These are phyloP conservation scores for Yamadazyma epiphylla DNA, from an alignment of 1,139 yeast genomes.

Conservation along the genomic window DNA sequence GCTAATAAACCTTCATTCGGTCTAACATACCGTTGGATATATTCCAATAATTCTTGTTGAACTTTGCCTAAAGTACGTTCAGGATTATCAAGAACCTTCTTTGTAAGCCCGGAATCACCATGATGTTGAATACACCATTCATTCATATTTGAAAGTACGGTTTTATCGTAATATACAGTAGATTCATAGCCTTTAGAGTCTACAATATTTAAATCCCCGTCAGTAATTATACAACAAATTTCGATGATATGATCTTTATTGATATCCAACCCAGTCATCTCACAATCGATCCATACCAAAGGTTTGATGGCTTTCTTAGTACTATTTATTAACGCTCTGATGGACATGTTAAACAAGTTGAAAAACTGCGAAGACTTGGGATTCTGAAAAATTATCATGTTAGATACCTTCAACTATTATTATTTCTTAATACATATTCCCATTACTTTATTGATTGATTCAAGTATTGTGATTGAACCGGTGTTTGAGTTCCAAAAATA, in stretches of 20 bases:
- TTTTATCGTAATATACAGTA: conserved; percentile 67
- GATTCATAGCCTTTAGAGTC: conserved; percentile 75
- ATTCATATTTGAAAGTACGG: conserved; percentile 68
- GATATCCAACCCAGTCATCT: conserved; percentile 90
- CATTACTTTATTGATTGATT: conserved; percentile 71
- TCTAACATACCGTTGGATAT: conserved; percentile 54
- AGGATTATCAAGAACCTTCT: conserved; percentile 56
- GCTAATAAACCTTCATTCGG: conserved; percentile 65
- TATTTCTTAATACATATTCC: conserved; percentile 61
- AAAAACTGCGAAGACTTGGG: no score
- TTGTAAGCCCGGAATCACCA: conserved; percentile 72
- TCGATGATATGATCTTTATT: conserved; percentile 77
- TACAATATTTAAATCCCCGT: conserved; percentile 65
- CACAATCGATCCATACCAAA: conserved; percentile 80
- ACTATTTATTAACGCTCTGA: conserved; percentile 3
- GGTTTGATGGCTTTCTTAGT: conserved; percentile 19
- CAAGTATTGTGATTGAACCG: conserved; percentile 66
- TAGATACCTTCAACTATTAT: conserved; percentile 51
- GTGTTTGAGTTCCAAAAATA: conserved; percentile 44
- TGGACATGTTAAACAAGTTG: no score
- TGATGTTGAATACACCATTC: conserved; percentile 86
- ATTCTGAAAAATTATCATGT: no score
- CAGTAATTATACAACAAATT: conserved; percentile 87
- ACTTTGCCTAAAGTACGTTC: conserved; percentile 55
- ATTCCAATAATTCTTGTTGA: conserved; percentile 58